phyloP scores from a whole-genome alignment of 2,329 filamentous ascomycete genomes.

The Colletotrichum sansevieriae region DNA sequence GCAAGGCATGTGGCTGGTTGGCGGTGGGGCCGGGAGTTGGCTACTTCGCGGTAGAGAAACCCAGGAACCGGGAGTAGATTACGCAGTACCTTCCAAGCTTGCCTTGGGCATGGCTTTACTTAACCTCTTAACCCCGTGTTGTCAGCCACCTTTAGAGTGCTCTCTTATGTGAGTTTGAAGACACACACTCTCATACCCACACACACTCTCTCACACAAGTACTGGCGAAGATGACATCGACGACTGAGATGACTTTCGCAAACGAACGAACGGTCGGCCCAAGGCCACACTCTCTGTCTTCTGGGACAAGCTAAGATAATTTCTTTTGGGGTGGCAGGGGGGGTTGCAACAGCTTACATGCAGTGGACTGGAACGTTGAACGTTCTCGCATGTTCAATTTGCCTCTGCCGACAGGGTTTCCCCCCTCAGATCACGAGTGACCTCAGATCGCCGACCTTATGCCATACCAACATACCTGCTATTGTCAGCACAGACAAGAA shows the following conservation, averaged over 20 bases:
- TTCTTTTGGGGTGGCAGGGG: background rate
- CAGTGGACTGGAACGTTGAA: background rate
- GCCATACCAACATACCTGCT: background rate
- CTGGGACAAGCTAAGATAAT: conserved; percentile 16
- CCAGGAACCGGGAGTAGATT: background rate
- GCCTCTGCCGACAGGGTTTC: conserved; percentile 19
- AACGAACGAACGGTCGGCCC: conserved; percentile 14
- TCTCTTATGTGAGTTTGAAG: no score
- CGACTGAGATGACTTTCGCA: background rate
- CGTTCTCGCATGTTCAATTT: background rate
- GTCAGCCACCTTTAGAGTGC: background rate
- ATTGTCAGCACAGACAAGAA: background rate
- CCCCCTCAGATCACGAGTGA: background rate
- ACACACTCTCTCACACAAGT: no score
- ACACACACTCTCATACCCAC: no score
- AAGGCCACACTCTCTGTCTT: conserved; percentile 7
- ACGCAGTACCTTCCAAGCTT: background rate
- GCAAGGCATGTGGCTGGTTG: conserved; percentile 33
- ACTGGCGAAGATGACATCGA: background rate
- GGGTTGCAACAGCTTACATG: conserved; percentile 13
- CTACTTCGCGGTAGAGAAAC: no score
- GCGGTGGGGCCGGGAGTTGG: conserved; percentile 31
- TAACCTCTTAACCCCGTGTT: conserved; percentile 10
- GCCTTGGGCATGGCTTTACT: background rate
- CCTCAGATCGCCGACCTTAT: conserved; percentile 14